Base-by-base conservation (phyloP, 2,329 filamentous ascomycete species). In the Botrytis squamosa region DNA sequence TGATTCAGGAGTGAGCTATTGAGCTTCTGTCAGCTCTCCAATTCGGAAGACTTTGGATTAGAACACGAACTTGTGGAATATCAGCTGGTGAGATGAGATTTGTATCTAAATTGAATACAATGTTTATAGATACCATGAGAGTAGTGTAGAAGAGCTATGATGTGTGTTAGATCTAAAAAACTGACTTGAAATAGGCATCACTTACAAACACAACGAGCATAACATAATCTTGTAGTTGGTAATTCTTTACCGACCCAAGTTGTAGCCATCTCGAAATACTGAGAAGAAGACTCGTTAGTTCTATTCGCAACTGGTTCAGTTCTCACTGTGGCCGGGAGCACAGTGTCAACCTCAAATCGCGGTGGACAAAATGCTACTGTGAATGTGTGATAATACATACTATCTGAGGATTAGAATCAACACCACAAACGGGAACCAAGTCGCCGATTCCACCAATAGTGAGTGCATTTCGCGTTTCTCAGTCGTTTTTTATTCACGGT, bases 61-160 rank as follows among this genome's bases (percentile, higher is more conserved):
- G 4, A 29, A 67, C 22, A 67, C 70, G 44, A 49, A 72, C 70
- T 5, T 79, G 75, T 0, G 80, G 77, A 0, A 81, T 80, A 42
- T 88, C 83, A 25, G 84, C 81, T 0, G 85, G 84, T 29, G 86
- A 83, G 81, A 91, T 88, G 29, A 91, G 83, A 77, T 91, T 91
- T 60, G 86, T 90, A 22, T 85, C 86, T n/a, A 87, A 88, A 49
- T 84, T 82, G 3, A 84, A 83, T 33, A 88, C 83, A 66, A 90
- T 85, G 75, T 89, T 89, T 77, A 90, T 84, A 12, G 83, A 81
- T 38, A 86, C 82, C 73, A 89, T 85, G 20, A 91, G 80, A 25
- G 87, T 79, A 0, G 88, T 90, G 77, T 89, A 88, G 78, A 83
- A 84, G 0, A 79, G 62, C 84, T 86, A 67, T 55, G 38, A 60